phyloP scores from a whole-genome alignment of 2,329 filamentous ascomycete genomes.

The Ophiostoma populinum region DNA sequence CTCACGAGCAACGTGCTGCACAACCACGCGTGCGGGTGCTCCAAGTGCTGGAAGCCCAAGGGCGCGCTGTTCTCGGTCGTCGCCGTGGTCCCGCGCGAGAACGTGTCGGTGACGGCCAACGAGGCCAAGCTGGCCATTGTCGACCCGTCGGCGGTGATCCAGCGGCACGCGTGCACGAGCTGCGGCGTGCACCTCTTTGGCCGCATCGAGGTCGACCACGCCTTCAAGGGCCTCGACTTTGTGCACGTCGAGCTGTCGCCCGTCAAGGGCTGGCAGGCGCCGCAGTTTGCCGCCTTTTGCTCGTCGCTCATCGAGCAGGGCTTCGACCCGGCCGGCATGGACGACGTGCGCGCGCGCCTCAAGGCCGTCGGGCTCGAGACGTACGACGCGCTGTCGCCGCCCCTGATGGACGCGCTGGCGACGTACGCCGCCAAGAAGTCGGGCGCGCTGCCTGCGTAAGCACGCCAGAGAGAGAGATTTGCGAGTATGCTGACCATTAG shows the following conservation, averaged over 20 bases:
- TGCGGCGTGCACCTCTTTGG: conserved; percentile 48
- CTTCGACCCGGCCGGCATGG: conserved; percentile 36
- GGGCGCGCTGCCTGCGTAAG: conserved; percentile 14
- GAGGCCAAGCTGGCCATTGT: conserved; percentile 37
- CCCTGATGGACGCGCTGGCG: conserved; percentile 45
- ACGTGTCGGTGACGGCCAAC: conserved; percentile 39
- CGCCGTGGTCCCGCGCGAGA: conserved; percentile 38
- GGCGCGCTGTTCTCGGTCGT: conserved; percentile 48
- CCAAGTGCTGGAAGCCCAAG: conserved; percentile 53
- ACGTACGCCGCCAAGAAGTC: conserved; percentile 35
- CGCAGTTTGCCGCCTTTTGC: conserved; percentile 53
- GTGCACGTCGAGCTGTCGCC: conserved; percentile 44
- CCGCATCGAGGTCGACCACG: conserved; percentile 44
- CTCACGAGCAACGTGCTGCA: conserved; percentile 42
- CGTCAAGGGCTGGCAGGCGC: conserved; percentile 51
- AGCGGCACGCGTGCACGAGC: conserved; percentile 40
- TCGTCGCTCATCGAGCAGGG: conserved; percentile 53
- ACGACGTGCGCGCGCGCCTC: conserved; percentile 35
- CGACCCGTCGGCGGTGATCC: conserved; percentile 39
- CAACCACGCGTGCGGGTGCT: conserved; percentile 57
- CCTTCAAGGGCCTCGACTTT: conserved; percentile 54
- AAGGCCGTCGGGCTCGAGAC: conserved; percentile 36
- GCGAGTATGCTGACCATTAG: neutral
- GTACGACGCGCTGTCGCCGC: conserved; percentile 44
- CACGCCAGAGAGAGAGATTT: neutral